Evolutionary conservation across 2,329 filamentous ascomycete species (phyloP), one percentile per base, ranked within the genome.

Genomic region (Apiospora sp.): DNA sequence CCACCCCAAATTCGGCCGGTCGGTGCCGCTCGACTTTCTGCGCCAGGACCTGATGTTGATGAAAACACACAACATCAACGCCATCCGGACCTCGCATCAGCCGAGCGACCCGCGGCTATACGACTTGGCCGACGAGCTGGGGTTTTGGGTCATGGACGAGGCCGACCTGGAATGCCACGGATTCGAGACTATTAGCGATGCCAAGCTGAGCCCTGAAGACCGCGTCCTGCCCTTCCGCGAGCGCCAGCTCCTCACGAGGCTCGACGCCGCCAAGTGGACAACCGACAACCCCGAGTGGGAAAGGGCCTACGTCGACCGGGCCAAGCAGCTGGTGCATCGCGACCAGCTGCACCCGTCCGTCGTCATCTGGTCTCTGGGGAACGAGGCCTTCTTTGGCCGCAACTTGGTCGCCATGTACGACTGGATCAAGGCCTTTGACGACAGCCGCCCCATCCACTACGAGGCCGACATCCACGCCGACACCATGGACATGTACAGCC

Each of bases 281-380:
- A 87, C 87, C 0, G 85, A 91, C 75, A 91, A 91, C 71, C 85
- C 86, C 1, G 84, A 83, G 0, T 91, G 89, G 90, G 83, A 84
- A 71, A 84, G 87, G 8, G 88, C 90, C 0, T 93, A 93, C 75
- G 80, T 93, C 8, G 91, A 93, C 78, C 88, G 91, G 3, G 89
- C 89, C n/a, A 81, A 84, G 44, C 90, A 92, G 75, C 82, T 93
- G 71, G 87, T 93, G 1, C 85, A 87, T 74, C 86, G 91, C 67
- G 90, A 92, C 78, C 91, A 92, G 79, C 88, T 92, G 70, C 89
- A 92, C 73, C 83, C 91, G 1, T 90, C 86, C n/a, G 84, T 93
- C 19, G 87, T 92, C 49, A 86, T 92, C 64, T 93, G 91, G 91
- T 91, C 88, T 51, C 81, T 93, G 0, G 91, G 91, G 0, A 93